phyloP scores from a whole-genome alignment of 2,329 filamentous ascomycete genomes.

The Davidsoniella australis region DNA sequence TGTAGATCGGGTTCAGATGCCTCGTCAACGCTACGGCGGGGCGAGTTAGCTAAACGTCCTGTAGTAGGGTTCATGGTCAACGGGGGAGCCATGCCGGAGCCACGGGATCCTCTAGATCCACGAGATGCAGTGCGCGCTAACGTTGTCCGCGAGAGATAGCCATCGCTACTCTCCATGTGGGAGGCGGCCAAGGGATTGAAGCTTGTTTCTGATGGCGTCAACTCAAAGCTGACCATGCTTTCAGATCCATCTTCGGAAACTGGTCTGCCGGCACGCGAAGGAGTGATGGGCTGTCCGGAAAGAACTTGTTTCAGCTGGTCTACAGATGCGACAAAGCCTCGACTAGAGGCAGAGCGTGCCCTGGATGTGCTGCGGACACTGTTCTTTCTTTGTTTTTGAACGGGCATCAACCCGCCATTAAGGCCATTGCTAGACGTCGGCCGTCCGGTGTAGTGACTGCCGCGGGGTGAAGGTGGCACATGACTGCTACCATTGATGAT shows the following conservation, averaged over 20 bases:
- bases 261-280: slow-evolving; percentile 19
- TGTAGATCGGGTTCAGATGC: slow-evolving; percentile 14
- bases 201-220: slow-evolving; percentile 48
- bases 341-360: slow-evolving; percentile 25
- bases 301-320: slow-evolving; percentile 47
- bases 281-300: slow-evolving; percentile 29
- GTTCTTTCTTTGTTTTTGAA: slow-evolving; percentile 32
- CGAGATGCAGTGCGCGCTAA: slow-evolving; percentile 21
- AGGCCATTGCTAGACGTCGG: slow-evolving; percentile 27
- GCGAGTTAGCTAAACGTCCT: slow-evolving; percentile 8
- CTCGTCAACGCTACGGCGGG: slow-evolving; percentile 16
- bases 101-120: slow-evolving; percentile 11
- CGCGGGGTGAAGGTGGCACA: slow-evolving; percentile 19
- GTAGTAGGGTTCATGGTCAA: slow-evolving; percentile 27
- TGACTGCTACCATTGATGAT: slow-evolving; percentile 35
- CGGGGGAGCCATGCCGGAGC: slow-evolving; percentile 16
- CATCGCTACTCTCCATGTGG: slow-evolving; percentile 6
- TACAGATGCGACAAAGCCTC: slow-evolving; percentile 39
- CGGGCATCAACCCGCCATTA: slow-evolving; percentile 19
- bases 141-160: slow-evolving; percentile 15
- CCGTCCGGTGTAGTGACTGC: slow-evolving; percentile 33
- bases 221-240: slow-evolving; percentile 55
- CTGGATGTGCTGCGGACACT: slow-evolving; percentile 37
- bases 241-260: slow-evolving; percentile 39
- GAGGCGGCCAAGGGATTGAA: slow-evolving; percentile 29